Evolutionary conservation across 208 protist species (phyloP), one percentile per base, ranked within the genome.

Genomic region (Novymonas esmeraldas): DNA sequence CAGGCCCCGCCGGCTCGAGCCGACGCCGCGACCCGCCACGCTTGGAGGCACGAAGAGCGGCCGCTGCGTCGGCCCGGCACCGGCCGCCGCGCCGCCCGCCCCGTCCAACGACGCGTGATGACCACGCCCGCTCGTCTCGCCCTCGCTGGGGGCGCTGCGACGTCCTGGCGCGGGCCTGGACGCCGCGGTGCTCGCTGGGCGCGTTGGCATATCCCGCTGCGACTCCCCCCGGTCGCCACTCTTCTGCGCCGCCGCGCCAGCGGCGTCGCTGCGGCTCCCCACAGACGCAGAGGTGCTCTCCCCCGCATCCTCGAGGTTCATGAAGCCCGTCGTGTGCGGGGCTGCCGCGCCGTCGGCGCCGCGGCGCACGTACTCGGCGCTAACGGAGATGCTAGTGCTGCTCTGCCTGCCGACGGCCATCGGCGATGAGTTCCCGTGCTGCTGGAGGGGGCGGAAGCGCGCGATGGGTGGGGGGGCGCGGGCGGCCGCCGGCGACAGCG

Each of bases 261-360:
- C 6, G 14, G 38, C 22, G 22, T 18, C 31, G 29, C 44, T 51
- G 45, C n/a, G n/a, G n/a, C n/a, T n/a, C n/a, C 1, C 59, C 34
- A 64, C 41, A 6, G 59, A 52, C 55, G 70, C 24, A 64, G 16
- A 24, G 24, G 39, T 59, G 56, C 62, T 69, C 7, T 44, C 28
- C 18, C 20, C 54, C n/a, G 18, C 4, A 38, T 80, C 75, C 31
- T 81, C 69, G 29, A 81, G 50, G 61, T 81, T 77, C 70, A 81
- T 72, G 38, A 76, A 76, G 11, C 60, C 39, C 11, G 76, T 77
- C 9, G 46, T 62, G 34, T 68, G 60, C 33, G 57, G 58, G 16
- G 20, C 59, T 1, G 49, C 41, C 9, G 28, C 64, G 44, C 46
- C 29, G 38, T 50, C 64, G 46, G n/a, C 36, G 26, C 76, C 70